phyloP scores from a whole-genome alignment of 164 flowering plant genomes.

The Protea cynaroides region DNA sequence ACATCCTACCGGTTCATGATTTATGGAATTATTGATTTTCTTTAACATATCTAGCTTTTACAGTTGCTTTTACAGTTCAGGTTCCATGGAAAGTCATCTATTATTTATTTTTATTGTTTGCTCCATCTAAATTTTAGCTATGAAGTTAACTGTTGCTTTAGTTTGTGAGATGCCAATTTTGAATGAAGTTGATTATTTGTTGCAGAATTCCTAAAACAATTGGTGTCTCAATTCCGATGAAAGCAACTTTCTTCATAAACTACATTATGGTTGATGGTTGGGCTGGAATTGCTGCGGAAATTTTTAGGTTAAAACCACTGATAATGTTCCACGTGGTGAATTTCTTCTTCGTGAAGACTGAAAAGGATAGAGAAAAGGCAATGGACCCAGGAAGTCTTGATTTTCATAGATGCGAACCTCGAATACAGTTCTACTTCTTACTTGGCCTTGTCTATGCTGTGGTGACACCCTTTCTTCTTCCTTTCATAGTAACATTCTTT shows the following conservation, averaged over 20 bases:
- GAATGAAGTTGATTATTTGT: neutral
- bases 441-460: slow-evolving; percentile 90
- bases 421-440: slow-evolving; percentile 81
- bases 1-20: too few species aligned
- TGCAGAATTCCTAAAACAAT: slow-evolving; percentile 76
- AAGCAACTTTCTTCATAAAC: slow-evolving; percentile 92
- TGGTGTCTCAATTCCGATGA: slow-evolving; percentile 85
- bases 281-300: slow-evolving; percentile 91
- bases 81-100: too few species aligned
- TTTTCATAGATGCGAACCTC: slow-evolving; percentile 77
- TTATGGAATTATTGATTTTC: too few species aligned
- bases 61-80: neutral
- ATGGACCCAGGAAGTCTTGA: slow-evolving; percentile 90
- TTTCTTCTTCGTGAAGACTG: too few species aligned
- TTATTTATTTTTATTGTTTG: too few species aligned
- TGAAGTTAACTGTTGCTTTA: neutral
- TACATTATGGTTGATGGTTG: slow-evolving; percentile 96
- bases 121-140: slow-evolving; percentile 1
- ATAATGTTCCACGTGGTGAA: slow-evolving; percentile 69
- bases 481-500: slow-evolving; percentile 80
- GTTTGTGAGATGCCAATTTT: neutral
- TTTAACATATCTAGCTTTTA: too few species aligned
- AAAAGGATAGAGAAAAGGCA: slow-evolving; percentile 75
- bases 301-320: slow-evolving; percentile 69
- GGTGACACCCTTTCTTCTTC: slow-evolving; percentile 73